Percentiles rank a stretch among this genome's conserved stretches.
These are phyloP conservation scores for Colletotrichum filicis DNA, from an alignment of 2,329 filamentous ascomycete species.

Conservation along the genomic window DNA sequence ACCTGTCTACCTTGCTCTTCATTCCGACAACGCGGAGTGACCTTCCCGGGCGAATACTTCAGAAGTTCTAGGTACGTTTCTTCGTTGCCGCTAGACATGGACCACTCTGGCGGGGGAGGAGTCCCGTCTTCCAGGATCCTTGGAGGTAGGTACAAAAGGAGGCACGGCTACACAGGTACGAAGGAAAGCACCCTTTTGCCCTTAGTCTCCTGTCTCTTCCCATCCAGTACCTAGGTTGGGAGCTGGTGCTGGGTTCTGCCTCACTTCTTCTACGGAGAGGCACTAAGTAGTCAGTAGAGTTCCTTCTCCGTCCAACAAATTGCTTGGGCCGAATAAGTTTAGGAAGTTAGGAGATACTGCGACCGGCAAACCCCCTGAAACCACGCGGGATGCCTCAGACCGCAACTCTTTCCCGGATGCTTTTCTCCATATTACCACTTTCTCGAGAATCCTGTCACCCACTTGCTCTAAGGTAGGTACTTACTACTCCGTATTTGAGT, in stretches of 20 bases:
- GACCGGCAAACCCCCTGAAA: slow-evolving; percentile 29
- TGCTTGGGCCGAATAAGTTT: slow-evolving; percentile 14
- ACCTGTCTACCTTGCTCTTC: neutral
- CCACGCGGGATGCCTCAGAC: slow-evolving; percentile 31
- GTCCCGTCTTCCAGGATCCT: slow-evolving; percentile 5
- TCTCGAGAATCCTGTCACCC: neutral
- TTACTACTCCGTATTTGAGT: neutral
- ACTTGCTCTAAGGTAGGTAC: too few species aligned
- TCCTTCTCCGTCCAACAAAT: neutral
- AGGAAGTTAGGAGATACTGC: slow-evolving; percentile 6
- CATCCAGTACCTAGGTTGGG: too few species aligned
- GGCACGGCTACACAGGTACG: neutral
- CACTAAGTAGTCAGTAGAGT: too few species aligned
- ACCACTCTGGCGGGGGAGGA: slow-evolving; percentile 15
- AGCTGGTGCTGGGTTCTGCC: neutral
- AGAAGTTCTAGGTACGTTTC: slow-evolving; percentile 8
- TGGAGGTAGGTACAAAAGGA: neutral
- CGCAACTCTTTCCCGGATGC: slow-evolving; percentile 30
- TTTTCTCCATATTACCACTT: slow-evolving; percentile 27
- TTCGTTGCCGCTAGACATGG: neutral
- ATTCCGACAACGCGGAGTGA: neutral
- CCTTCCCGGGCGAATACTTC: too few species aligned
- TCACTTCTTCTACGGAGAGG: neutral
- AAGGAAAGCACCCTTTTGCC: neutral
- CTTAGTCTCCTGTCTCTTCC: neutral